A percentile compares a stretch with the other conserved stretches of the same genome.
Evolutionary conservation across 768 basidiomycete species (phyloP).

Genomic region (Psilocybe sp.): DNA sequence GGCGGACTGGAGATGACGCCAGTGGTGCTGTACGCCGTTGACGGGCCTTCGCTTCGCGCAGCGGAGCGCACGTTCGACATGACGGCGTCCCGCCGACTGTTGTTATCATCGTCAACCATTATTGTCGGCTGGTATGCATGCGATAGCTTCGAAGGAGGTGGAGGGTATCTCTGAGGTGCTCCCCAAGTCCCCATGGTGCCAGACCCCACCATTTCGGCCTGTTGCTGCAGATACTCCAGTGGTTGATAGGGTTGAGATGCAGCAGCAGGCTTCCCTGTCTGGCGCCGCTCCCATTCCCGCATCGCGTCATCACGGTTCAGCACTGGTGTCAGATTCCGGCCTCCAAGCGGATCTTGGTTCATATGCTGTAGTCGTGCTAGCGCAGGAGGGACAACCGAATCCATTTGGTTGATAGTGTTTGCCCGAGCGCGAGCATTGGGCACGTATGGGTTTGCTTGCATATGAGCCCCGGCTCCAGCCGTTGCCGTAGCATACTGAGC

Average conservation of each 20-base stretch:
- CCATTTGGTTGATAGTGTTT: slow-evolving; percentile 91
- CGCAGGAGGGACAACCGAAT: slow-evolving; percentile 85
- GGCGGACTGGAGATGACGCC: slow-evolving; percentile 73
- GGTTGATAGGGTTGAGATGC: slow-evolving; percentile 85
- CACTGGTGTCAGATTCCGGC: slow-evolving; percentile 87
- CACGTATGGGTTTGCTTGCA: slow-evolving; percentile 68
- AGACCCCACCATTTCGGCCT: slow-evolving; percentile 77
- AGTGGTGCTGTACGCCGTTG: slow-evolving; percentile 39
- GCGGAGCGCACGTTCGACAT: slow-evolving; percentile 76
- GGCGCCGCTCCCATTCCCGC: slow-evolving; percentile 93
- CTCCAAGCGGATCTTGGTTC: slow-evolving; percentile 77
- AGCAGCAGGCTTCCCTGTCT: slow-evolving; percentile 67
- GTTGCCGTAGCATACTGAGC: slow-evolving; percentile 34
- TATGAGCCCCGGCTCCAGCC: slow-evolving; percentile 39
- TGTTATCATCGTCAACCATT: slow-evolving; percentile 54
- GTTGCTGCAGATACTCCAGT: slow-evolving; percentile 89
- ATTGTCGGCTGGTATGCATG: slow-evolving; percentile 69
- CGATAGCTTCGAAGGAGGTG: slow-evolving; percentile 62
- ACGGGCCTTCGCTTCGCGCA: slow-evolving; percentile 46
- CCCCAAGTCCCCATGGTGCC: slow-evolving; percentile 61
- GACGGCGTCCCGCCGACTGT: slow-evolving; percentile 63
- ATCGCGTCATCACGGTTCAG: slow-evolving; percentile 93
- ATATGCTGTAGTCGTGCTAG: slow-evolving; percentile 86
- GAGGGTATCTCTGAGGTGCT: slow-evolving; percentile 46
- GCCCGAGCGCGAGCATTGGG: slow-evolving; percentile 72